Evolutionary conservation across 257 asterid genomes (phyloP), one percentile per base, ranked within the genome.

Genomic region (Gynochthodes officinalis): DNA sequence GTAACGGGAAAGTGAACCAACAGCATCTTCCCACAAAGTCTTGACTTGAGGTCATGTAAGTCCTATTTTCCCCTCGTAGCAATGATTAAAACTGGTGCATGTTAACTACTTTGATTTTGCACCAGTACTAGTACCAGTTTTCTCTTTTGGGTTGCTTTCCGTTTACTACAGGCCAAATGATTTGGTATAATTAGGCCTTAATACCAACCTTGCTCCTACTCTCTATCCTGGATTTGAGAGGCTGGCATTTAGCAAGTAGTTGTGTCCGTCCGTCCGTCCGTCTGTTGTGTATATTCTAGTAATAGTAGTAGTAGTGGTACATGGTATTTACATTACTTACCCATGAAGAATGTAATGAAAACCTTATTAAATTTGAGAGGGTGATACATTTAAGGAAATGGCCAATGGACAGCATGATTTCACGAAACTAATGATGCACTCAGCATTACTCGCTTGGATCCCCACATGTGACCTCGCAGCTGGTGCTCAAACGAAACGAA

Each of bases 161-260:
- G 8, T 48, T 13, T 61, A 33, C 70, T 48, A 55, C 70, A 46
- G 52, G 28, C 57, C 33, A 72, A 61, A 61, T 61, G 69, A 60
- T 59, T n/a, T 44, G 0, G 39, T 23, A 40, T 25, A 64, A 25
- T n/a, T 54, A 50, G n/a, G 40, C 33, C 6, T 27, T 25, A n/a
- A 14, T 55, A 55, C 62, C 62, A 55, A n/a, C n/a, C n/a, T n/a
- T n/a, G n/a, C n/a, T n/a, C n/a, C n/a, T n/a, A n/a, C n/a, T n/a
- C n/a, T n/a, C n/a, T n/a, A n/a, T n/a, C n/a, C n/a, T n/a, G n/a
- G n/a, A n/a, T 48, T 48, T 48, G 54, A 48, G 54, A 48, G 54
- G 54, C 21, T 10, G 21, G n/a, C n/a, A n/a, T n/a, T n/a, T n/a
- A n/a, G n/a, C n/a, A n/a, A n/a, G n/a, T n/a, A n/a, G n/a, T n/a